Base-by-base conservation (phyloP, 1,284 basidiomycete genomes). In the Ceratobasidium sp. region DNA sequence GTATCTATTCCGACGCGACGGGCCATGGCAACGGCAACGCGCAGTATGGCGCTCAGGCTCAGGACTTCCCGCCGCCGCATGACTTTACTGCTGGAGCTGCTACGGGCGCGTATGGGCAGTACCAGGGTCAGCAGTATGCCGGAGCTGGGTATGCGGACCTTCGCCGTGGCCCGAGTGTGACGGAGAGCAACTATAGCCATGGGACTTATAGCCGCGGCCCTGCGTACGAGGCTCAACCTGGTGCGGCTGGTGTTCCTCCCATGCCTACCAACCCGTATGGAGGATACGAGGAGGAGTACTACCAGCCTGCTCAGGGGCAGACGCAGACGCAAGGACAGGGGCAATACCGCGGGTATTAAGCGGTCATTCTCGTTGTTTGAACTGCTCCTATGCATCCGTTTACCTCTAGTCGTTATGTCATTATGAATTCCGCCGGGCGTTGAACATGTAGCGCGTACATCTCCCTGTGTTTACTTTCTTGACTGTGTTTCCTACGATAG, bases 111-210 rank as follows among this genome's bases (percentile, higher is more conserved):
- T 70, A 76, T 55, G 73, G 64, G 21, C 69, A 74, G 44, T 71
- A 74, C 52, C 67, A 58, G 23, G 75, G 64, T 32, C 73, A 76
- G 57, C 61, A 73, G 30, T 61, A 74, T 59, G 87, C 88, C 11
- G 87, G 90, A 30, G 86, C 90, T 73, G 91, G 90, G 38, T 93
- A 93, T 78, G 92, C 91, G 54, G 91, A 93, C 78, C 86, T 93
- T 52, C 86, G 89, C 74, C 90, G 92, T 76, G 90, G 87, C 13
- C 72, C 59, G 43, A 76, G 75, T 61, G 52, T 70, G 41, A 58
- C 43, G 35, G 66, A 70, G 66, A 70, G 66, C 54, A 58, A 21
- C 8, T 70, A 70, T 28, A 70, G 66, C 38, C 54, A 70, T 58
- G 66, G 54, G 23, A 70, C 54, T 30, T 52, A 58, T 11, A 35